Percentiles rank a stretch among this genome's conserved stretches.
These are phyloP conservation scores for Aspergillus novoparasiticus DNA, from an alignment of 2,329 filamentous ascomycete genomes.

Conservation along the genomic window DNA sequence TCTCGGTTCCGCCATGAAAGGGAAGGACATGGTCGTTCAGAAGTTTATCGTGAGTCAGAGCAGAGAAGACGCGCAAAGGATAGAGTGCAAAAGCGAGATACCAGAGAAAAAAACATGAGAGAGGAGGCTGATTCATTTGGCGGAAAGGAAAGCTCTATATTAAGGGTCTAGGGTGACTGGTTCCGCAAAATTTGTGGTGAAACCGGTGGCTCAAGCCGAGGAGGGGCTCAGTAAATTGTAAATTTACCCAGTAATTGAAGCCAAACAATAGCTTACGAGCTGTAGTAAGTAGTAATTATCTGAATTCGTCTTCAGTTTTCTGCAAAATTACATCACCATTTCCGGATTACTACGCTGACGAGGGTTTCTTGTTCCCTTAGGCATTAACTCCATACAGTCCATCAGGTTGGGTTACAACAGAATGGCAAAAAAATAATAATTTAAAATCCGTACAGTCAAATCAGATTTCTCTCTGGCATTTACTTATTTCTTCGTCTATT, in stretches of 20 bases:
- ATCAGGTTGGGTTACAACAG: not conserved
- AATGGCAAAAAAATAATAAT: not conserved
- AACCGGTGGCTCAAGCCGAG: not conserved
- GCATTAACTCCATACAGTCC: not conserved
- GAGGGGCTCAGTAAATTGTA: not conserved
- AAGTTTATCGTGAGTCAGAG: not conserved
- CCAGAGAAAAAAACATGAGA: not conserved
- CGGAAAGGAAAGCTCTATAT: not conserved
- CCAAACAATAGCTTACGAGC: not conserved
- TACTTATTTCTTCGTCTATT: not conserved
- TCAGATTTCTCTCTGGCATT: not conserved
- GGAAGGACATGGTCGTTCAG: not conserved
- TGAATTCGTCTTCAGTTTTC: not conserved
- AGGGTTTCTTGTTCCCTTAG: not conserved
- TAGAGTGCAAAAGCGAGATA: not conserved
- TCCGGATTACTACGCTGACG: not conserved
- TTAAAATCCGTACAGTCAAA: not conserved
- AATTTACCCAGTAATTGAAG: not conserved
- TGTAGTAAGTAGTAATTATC: not conserved
- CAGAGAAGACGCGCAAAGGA: not conserved
- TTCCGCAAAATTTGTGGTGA: not conserved
- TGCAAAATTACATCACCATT: conserved; percentile 5
- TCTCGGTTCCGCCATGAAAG: not conserved
- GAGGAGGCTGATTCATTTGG: not conserved
- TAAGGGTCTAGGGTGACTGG: not conserved